Evolutionary conservation across 305 asterid species (phyloP).

Genomic region (Rubia peregrina): DNA sequence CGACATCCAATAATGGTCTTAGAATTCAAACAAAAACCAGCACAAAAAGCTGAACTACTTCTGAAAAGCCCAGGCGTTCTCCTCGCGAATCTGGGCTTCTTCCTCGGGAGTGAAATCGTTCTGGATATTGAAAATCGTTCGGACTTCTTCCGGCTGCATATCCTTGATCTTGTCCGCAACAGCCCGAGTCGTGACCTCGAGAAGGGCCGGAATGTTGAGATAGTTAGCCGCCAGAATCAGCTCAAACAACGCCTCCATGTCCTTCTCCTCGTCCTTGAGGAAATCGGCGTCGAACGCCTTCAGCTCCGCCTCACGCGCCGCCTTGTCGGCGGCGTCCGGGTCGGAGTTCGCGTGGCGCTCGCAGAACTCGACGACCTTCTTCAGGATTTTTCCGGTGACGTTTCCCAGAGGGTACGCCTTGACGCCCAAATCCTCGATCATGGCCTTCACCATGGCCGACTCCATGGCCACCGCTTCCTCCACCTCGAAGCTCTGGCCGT

Average conservation of each 20-base stretch:
- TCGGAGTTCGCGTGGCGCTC: background rate
- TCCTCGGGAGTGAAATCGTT: slow-evolving; percentile 1
- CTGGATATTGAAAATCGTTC: background rate
- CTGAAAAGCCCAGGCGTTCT: slow-evolving; percentile 3
- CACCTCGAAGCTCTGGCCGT: background rate
- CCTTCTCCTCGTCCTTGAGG: background rate
- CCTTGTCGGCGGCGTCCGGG: background rate
- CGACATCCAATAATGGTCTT: too few relatives aligned
- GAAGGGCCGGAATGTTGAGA: background rate
- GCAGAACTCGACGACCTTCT: background rate
- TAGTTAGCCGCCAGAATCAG: slow-evolving; percentile 1
- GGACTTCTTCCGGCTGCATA: background rate
- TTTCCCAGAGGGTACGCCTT: background rate
- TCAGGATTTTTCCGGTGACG: background rate
- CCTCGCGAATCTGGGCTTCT: background rate
- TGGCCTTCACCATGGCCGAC: background rate
- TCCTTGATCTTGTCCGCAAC: background rate
- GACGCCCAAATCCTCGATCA: background rate
- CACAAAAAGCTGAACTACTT: background rate
- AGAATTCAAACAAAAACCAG: too few relatives aligned
- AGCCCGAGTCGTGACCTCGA: background rate
- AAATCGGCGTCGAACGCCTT: background rate
- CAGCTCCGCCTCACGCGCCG: background rate
- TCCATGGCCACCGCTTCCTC: background rate
- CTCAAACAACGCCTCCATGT: background rate